These are phyloP conservation scores for Sporothrix inflata DNA, from an alignment of 2,329 filamentous ascomycete genomes.

Conservation along the genomic window DNA sequence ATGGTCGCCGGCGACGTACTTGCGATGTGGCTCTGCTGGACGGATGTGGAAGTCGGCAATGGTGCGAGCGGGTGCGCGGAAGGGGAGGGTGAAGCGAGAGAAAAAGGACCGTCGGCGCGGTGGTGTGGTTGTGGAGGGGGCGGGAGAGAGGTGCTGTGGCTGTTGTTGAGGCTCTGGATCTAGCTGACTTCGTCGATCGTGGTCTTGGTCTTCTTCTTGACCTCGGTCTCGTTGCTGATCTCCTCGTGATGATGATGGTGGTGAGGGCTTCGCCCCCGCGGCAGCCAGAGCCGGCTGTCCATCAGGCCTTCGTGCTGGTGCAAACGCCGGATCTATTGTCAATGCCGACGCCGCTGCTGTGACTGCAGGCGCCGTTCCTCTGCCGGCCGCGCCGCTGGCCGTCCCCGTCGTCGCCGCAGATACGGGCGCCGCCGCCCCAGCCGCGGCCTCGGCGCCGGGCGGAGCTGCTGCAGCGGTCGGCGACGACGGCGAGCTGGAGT, in stretches of 20 bases:
- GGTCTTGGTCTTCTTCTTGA: background rate
- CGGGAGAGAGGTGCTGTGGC: background rate
- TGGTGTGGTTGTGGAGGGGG: slow-evolving; percentile 38
- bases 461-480: slow-evolving; percentile 17
- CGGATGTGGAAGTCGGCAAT: slow-evolving; percentile 78
- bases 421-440: background rate
- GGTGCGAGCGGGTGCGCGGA: slow-evolving; percentile 61
- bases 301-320: background rate
- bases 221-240: background rate
- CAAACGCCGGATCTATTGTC: background rate
- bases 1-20: slow-evolving; percentile 74
- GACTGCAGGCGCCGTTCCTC: slow-evolving; percentile 1
- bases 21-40: slow-evolving; percentile 75
- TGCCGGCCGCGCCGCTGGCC: background rate
- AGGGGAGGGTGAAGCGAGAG: slow-evolving; percentile 56
- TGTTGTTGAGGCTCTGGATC: background rate
- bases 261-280: background rate
- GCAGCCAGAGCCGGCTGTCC: background rate
- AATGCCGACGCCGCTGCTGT: background rate
- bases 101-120: slow-evolving; percentile 49
- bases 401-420: slow-evolving; percentile 1
- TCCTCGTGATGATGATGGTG: background rate
- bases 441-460: slow-evolving; percentile 11
- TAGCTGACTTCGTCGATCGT: slow-evolving; percentile 7
- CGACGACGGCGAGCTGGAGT: slow-evolving; percentile 31